Conservation (phyloP, 345 rosid species). For the Raphanus sativus region DNA sequence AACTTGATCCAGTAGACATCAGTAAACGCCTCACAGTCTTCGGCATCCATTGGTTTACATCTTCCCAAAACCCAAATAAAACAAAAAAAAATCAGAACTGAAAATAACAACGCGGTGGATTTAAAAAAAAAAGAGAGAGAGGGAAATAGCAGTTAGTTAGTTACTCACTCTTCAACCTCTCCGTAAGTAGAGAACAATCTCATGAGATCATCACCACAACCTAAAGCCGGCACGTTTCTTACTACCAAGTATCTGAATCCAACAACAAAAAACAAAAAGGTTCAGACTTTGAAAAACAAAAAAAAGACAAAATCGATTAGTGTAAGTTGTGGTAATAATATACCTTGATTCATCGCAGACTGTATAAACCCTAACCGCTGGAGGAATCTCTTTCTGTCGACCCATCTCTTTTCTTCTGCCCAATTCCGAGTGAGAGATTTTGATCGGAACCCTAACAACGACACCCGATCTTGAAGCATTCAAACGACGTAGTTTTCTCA, state of each 20-base stretch:
- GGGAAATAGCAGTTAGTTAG: neutral
- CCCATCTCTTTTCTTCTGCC: slow-evolving; percentile 49
- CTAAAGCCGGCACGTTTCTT: slow-evolving; percentile 88
- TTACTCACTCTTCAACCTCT: slow-evolving; percentile 77
- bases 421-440: too few relatives aligned
- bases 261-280: neutral
- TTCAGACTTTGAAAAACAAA: neutral
- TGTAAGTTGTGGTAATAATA: neutral
- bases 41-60: slow-evolving; percentile 93
- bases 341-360: slow-evolving; percentile 91
- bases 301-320: neutral
- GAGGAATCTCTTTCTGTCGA: slow-evolving; percentile 58
- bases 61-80: slow-evolving; percentile 29
- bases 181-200: slow-evolving; percentile 71
- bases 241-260: slow-evolving; percentile 65
- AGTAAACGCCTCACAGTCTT: slow-evolving; percentile 73
- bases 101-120: neutral
- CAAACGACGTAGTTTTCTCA: too few relatives aligned
- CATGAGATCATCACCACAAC: slow-evolving; percentile 84
- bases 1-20: slow-evolving; percentile 90
- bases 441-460: too few relatives aligned
- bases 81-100: neutral
- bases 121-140: neutral
- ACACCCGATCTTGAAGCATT: too few relatives aligned
- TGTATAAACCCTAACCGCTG: slow-evolving; percentile 80